Evolutionary conservation across 2,329 filamentous ascomycete species (phyloP).

Genomic region (Beauveria varroae): DNA sequence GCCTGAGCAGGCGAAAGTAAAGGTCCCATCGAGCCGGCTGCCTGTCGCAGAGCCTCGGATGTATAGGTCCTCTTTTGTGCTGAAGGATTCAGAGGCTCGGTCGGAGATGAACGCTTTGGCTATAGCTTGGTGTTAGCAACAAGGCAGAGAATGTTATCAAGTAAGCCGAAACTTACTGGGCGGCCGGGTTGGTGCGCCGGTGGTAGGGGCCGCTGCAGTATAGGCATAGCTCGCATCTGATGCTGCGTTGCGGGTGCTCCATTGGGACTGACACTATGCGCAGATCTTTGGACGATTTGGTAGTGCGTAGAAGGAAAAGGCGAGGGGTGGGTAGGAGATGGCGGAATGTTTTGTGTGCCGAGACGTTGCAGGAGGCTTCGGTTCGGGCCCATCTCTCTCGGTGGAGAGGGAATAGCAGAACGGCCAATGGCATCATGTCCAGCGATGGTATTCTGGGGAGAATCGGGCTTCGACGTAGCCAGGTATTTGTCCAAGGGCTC

Average conservation of each 20-base stretch:
- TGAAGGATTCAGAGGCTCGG: neutral
- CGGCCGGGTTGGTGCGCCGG: neutral
- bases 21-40: neutral
- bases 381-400: neutral
- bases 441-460: neutral
- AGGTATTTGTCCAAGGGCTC: neutral
- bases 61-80: neutral
- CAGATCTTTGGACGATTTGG: neutral
- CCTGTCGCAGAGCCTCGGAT: neutral
- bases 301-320: neutral
- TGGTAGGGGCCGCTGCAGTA: neutral
- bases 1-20: neutral
- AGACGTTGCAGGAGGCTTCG: neutral
- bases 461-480: neutral
- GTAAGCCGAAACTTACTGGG: neutral
- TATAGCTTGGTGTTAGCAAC: neutral
- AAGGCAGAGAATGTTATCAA: rapidly evolving
- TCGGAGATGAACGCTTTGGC: neutral
- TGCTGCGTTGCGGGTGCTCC: neutral
- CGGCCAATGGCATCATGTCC: neutral
- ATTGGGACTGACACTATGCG: neutral
- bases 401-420: neutral
- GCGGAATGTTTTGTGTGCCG: neutral
- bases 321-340: neutral
- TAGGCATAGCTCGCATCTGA: neutral